Conservation (phyloP, 176 grass and related monocot genomes). For the Cenchrus purpureus region DNA sequence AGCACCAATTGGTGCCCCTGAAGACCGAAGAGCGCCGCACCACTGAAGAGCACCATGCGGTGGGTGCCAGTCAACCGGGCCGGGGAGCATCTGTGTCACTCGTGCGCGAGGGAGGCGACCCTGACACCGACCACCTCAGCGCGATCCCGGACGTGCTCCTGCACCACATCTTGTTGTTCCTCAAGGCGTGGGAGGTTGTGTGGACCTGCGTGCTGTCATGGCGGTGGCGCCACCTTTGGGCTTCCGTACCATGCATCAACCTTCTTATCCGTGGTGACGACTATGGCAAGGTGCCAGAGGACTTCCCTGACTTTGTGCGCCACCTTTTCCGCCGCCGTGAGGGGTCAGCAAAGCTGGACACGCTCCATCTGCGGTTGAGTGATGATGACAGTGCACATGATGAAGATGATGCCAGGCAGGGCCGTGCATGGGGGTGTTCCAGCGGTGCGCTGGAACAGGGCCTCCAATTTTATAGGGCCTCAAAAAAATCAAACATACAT, state of each 20-base stretch:
- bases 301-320: conserved; percentile 2
- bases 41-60: not conserved
- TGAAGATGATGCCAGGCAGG: conserved; percentile 6
- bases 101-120: not conserved
- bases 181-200: conserved; percentile 43
- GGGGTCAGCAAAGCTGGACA: not conserved
- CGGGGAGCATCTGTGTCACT: not conserved
- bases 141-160: not conserved
- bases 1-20: not conserved
- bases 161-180: conserved; percentile 10
- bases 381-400: too few relatives aligned
- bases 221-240: conserved; percentile 40
- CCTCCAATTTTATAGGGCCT: too few relatives aligned
- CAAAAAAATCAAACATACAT: too few relatives aligned
- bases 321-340: not conserved
- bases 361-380: conserved; percentile 15
- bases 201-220: conserved; percentile 40
- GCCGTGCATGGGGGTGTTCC: too few relatives aligned
- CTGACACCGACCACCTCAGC: not conserved
- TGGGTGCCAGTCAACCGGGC: not conserved
- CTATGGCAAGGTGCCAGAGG: not conserved
- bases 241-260: conserved; percentile 24
- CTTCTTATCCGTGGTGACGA: not conserved
- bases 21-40: not conserved
- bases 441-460: too few relatives aligned